Evolutionary conservation across 2,329 filamentous ascomycete species (phyloP), one percentile per base, ranked within the genome.

Genomic region (Fusarium pseudograminearum): DNA sequence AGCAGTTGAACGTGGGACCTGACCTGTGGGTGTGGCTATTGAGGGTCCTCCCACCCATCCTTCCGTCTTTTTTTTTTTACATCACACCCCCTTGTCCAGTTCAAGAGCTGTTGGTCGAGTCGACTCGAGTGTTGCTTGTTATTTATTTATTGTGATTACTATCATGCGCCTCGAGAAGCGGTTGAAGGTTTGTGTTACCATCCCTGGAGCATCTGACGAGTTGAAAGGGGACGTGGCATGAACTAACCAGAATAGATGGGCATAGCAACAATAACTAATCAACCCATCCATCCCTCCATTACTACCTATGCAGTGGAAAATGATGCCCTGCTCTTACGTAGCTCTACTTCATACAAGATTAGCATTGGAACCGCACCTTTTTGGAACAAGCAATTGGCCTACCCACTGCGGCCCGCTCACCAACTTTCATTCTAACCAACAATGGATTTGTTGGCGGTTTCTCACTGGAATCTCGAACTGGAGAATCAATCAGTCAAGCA

Each of bases 11-110:
- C 58, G 42, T 61, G 36, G 65, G 66, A 70, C 68, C 66, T 73
- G 71, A 71, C 72, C 62, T 55, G 62, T 61, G 73, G 73, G 65
- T 61, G 73, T 75, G 73, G 67, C 65, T 69, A 60, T 75, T 54
- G 61, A 67, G 65, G 52, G 42, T 60, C 68, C 62, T 51, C 53
- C 57, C 50, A 55, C 51, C 45, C 36, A 42, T 57, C 54, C 50
- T 71, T 70, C 63, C 46, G 47, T 52, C 31, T 48, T 56, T 56
- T 34, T 56, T 34, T 42, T 22, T 28, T 20, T 14, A 38, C 52
- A 67, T 60, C 50, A 61, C 73, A 75, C 73, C 73, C 73, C 67
- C 73, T 52, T 71, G 65, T 69, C 57, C 58, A 56, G 30, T 56
- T 63, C n/a, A 52, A 47, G 24, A 54, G 68, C 62, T 75, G 64